Evolutionary conservation across 1,284 basidiomycete genomes (phyloP), one percentile per base, ranked within the genome.

Genomic region (Ustilago tritici): DNA sequence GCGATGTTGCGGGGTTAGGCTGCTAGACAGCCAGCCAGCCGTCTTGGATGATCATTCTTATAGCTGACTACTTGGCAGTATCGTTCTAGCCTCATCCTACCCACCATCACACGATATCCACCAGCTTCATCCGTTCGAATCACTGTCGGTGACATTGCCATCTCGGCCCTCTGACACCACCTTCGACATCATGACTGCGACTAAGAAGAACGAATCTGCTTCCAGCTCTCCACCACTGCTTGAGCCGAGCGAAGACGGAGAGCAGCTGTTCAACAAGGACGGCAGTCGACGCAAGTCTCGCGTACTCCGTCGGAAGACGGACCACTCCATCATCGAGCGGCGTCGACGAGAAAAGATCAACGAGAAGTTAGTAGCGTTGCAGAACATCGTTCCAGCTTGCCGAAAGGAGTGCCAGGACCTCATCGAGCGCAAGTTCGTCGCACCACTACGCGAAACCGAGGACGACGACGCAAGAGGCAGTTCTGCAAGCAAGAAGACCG

Each of bases 301-400:
- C 12, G 71, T 80, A 23, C 69, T 82, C 53, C 63, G 80, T 36
- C 79, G 84, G 60, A 86, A 84, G 74, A 86, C 84, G 35, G 79
- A 81, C 52, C 85, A 86, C 61, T 82, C 80, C 19, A 70, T 85
- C 65, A 86, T 86, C 52, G 85, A 86, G 64, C 58, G 85, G 10
- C 76, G 84, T 19, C 65, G 85, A 11, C 57, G 85, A 19, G 83
- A 84, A 52, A 86, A 86, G 76, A 86, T 86, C 79, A 86, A 86
- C 67, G 84, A 86, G 58, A 81, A 82, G 56, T 80, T 86, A 9
- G 73, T 85, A 41, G 57, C 70, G 15, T 60, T 86, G 35, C 84
- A 85, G 52, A 65, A 65, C 43, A 57, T 73, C 15, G 80, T 86
- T 11, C 85, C 85, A 0, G 85, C 85, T 10, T 86, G 85, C 46